phyloP scores from a whole-genome alignment of 2,329 filamentous ascomycete species.

The Alternaria sp. region DNA sequence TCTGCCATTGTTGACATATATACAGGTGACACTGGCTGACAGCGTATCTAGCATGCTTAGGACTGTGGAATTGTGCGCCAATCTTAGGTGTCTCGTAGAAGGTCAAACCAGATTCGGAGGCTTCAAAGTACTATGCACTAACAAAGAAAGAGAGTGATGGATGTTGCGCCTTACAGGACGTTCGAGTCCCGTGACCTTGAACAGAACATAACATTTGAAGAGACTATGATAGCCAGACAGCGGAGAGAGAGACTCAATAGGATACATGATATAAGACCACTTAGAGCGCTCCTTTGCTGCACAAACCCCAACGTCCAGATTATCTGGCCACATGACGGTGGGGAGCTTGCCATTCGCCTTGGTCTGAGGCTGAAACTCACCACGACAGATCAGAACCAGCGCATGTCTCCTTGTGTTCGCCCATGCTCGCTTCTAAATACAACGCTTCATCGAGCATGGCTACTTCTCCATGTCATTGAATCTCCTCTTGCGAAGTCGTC shows the following conservation, averaged over 20 bases:
- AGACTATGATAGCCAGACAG: background rate
- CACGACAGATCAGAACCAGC: background rate
- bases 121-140: too few species aligned
- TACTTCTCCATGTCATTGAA: background rate
- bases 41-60: background rate
- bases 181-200: too few species aligned
- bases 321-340: background rate
- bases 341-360: background rate
- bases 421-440: background rate
- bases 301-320: background rate
- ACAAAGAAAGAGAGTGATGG: too few species aligned
- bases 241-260: accelerated
- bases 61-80: too few species aligned
- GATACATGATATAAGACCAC: accelerated
- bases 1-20: background rate
- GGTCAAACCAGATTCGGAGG: too few species aligned
- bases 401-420: background rate
- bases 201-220: too few species aligned
- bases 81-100: too few species aligned
- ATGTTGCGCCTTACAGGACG: too few species aligned
- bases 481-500: background rate
- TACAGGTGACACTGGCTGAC: background rate
- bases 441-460: background rate
- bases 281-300: background rate
- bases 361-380: background rate